phyloP scores from a whole-genome alignment of 495 filamentous ascomycete genomes.

The Hypoxylon lenormandii region DNA sequence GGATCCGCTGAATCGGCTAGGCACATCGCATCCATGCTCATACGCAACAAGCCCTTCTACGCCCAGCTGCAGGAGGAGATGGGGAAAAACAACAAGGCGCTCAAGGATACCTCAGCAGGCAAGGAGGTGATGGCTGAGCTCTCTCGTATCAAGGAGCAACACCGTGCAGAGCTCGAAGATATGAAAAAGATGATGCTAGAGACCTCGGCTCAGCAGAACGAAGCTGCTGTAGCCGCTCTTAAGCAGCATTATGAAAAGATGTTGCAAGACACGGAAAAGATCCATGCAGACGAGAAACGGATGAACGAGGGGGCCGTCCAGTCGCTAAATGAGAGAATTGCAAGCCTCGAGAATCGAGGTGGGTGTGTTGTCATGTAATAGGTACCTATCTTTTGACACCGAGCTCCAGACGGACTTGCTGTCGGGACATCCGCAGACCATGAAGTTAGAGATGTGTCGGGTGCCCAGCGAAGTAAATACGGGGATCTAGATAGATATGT shows the following conservation, averaged over 20 bases:
- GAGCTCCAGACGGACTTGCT: too few species aligned
- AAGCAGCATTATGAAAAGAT: constrained; percentile 30
- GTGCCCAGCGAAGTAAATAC: too few species aligned
- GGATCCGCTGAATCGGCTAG: constrained; percentile 48
- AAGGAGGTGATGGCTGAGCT: constrained; percentile 50
- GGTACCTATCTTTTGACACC: too few species aligned
- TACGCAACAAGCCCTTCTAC: constrained; percentile 42
- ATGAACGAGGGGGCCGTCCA: constrained; percentile 32
- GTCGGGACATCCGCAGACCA: too few species aligned
- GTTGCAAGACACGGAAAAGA: constrained; percentile 34
- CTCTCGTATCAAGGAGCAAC: constrained; percentile 41
- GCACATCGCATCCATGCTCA: constrained; percentile 42
- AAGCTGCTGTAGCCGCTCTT: constrained; percentile 36
- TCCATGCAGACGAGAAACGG: constrained; percentile 24
- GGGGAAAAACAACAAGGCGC: constrained; percentile 45
- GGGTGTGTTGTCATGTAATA: constrained; percentile 39
- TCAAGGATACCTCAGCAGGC: constrained; percentile 56
- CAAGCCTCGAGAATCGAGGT: constrained; percentile 17
- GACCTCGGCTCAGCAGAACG: constrained; percentile 44
- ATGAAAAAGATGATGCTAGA: constrained; percentile 39
- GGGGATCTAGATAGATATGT: too few species aligned
- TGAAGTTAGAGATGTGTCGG: too few species aligned
- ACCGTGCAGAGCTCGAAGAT: constrained; percentile 42
- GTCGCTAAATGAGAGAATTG: constrained; percentile 23
- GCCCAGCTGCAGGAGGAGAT: constrained; percentile 58